Conservation (phyloP, 2,329 filamentous ascomycete species). For the Calonectria pteridis region DNA sequence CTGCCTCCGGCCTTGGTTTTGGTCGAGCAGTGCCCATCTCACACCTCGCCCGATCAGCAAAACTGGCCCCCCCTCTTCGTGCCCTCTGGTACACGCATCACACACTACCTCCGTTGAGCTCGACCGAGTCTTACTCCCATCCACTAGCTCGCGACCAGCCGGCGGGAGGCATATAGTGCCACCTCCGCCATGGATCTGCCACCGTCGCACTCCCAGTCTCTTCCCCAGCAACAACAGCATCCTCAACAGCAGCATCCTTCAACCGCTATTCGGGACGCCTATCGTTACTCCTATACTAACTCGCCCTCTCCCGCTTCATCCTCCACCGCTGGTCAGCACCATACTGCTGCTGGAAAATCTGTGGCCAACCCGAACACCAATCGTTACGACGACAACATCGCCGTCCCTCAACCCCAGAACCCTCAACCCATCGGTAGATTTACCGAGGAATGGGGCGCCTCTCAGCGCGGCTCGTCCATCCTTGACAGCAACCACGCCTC, state of each 20-base stretch:
- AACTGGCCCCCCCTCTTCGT: conserved; percentile 20
- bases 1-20: conserved; percentile 14
- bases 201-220: conserved; percentile 37
- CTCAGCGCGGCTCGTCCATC: conserved; percentile 75
- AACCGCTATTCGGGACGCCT: conserved; percentile 27
- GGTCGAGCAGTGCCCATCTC: conserved; percentile 1
- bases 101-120: conserved; percentile 30
- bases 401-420: conserved; percentile 37
- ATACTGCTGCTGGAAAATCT: conserved; percentile 32
- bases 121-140: conserved; percentile 22
- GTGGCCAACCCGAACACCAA: conserved; percentile 32
- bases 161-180: conserved; percentile 44
- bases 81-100: conserved; percentile 29
- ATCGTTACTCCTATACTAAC: conserved; percentile 36
- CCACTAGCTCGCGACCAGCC: conserved; percentile 30
- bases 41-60: conserved; percentile 30
- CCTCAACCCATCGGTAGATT: conserved; percentile 63
- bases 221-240: conserved; percentile 29
- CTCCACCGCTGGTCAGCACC: conserved; percentile 32
- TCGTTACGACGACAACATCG: conserved; percentile 39
- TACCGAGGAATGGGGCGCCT: conserved; percentile 79
- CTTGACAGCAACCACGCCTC: conserved; percentile 59
- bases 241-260: conserved; percentile 36
- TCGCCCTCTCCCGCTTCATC: conserved; percentile 39
- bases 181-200: conserved; percentile 49